Percentiles rank a stretch among this genome's conserved stretches.
These are phyloP conservation scores for Macrolepiota dolichaula DNA, from an alignment of 768 basidiomycete genomes.

Conservation along the genomic window DNA sequence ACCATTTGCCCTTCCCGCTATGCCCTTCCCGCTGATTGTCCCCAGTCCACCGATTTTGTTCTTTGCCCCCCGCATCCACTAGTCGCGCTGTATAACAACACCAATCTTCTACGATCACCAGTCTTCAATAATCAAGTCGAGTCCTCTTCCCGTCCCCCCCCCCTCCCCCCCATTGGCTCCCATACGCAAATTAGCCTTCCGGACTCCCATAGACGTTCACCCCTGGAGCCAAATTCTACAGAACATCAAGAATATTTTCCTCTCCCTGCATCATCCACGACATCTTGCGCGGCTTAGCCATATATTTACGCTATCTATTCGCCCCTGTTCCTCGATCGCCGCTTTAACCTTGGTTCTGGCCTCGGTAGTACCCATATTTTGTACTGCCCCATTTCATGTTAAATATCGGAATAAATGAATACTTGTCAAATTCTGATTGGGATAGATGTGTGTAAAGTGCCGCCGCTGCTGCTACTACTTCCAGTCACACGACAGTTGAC, in stretches of 20 bases:
- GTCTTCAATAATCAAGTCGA: background rate
- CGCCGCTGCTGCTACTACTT: background rate
- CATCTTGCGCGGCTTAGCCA: background rate
- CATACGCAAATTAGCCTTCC: background rate
- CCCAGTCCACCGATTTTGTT: background rate
- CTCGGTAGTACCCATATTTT: background rate
- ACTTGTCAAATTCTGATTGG: background rate
- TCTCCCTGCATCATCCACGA: background rate
- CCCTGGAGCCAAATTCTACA: slow-evolving; percentile 6
- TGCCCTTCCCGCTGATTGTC: background rate
- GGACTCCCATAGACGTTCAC: slow-evolving; percentile 1
- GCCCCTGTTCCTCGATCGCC: background rate
- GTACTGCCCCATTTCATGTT: background rate
- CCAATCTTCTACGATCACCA: background rate
- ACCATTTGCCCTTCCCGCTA: background rate
- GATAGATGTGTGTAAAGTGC: background rate
- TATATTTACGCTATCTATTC: background rate
- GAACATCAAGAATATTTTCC: background rate
- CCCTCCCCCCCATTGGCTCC: background rate
- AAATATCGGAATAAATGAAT: background rate
- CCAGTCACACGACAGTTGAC: background rate
- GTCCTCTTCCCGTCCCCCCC: background rate
- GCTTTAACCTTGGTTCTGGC: background rate
- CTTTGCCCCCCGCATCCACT: background rate
- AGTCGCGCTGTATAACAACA: slow-evolving; percentile 8